A percentile compares a stretch with the other conserved stretches of the same genome.
phyloP scores from a whole-genome alignment of 257 asterid species.

The Apocynum venetum region DNA sequence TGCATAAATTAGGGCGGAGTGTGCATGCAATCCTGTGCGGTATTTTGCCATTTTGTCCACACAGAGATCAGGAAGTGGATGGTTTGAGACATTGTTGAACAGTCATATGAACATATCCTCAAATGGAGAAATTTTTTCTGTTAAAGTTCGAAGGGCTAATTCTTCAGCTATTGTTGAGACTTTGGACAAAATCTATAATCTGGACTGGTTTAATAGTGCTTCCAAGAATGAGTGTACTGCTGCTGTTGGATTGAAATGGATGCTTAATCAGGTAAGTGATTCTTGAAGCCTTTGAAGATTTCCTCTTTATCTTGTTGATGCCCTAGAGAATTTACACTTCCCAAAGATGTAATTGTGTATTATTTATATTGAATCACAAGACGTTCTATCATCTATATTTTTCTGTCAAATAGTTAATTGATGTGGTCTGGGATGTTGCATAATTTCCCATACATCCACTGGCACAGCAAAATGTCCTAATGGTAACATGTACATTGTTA shows the following conservation, averaged over 20 bases:
- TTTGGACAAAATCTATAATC: conserved; percentile 73
- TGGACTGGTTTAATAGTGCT: conserved; percentile 86
- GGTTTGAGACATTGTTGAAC: conserved; percentile 86
- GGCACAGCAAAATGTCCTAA: not conserved
- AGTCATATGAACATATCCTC: conserved; percentile 85
- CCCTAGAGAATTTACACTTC: no score
- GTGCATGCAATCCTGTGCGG: conserved; percentile 77
- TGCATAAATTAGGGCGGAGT: conserved; percentile 60
- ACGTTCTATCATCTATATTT: not conserved
- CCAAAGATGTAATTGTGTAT: not conserved
- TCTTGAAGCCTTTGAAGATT: conserved; percentile 10
- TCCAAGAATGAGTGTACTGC: conserved; percentile 97
- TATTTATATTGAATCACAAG: not conserved
- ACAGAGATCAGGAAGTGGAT: conserved; percentile 95
- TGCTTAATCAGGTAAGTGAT: conserved; percentile 79
- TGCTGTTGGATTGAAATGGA: conserved; percentile 97
- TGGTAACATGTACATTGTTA: not conserved
- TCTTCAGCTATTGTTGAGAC: conserved; percentile 62
- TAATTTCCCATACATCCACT: not conserved
- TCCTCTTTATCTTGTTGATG: not conserved
- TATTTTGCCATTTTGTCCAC: conserved; percentile 82
- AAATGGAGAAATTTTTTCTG: conserved; percentile 91
- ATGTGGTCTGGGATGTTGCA: not conserved
- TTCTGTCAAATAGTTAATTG: not conserved
- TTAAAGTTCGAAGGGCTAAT: conserved; percentile 63